Percentiles rank a stretch among this genome's conserved stretches.
phyloP scores from a whole-genome alignment of 306 rosid genomes.

The Morella rubra region DNA sequence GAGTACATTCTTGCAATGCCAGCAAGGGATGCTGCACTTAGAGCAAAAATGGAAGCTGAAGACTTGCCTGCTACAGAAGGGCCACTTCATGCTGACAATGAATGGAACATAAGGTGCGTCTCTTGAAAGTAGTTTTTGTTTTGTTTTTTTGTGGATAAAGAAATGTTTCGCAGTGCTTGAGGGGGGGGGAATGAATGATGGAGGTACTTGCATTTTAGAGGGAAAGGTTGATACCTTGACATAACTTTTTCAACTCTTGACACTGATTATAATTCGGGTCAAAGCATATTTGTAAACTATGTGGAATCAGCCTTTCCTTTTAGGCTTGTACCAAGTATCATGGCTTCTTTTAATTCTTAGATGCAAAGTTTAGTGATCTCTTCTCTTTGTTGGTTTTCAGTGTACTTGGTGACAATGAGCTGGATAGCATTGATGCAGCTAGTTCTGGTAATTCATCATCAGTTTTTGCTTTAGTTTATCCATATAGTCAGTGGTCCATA shows the following conservation, averaged over 20 bases:
- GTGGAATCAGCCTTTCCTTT: neutral
- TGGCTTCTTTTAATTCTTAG: slow-evolving; percentile 11
- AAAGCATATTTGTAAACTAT: neutral
- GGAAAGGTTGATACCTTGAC: neutral
- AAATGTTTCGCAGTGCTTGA: neutral
- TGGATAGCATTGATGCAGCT: slow-evolving; percentile 33
- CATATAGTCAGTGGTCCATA: neutral
- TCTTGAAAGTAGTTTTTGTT: slow-evolving; percentile 4
- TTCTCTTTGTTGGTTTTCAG: slow-evolving; percentile 47
- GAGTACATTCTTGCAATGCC: slow-evolving; percentile 74
- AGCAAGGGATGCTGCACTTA: slow-evolving; percentile 85
- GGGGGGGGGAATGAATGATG: neutral
- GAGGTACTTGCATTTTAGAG: neutral
- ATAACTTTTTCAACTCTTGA: neutral
- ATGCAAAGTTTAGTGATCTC: slow-evolving; percentile 13
- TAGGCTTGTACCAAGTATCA: neutral
- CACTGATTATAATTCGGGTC: neutral
- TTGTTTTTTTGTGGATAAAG: neutral
- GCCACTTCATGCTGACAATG: slow-evolving; percentile 83
- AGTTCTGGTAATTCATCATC: slow-evolving; percentile 54
- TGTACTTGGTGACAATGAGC: slow-evolving; percentile 60
- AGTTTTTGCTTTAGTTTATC: slow-evolving; percentile 12
- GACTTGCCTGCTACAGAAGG: slow-evolving; percentile 47
- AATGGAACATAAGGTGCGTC: slow-evolving; percentile 91
- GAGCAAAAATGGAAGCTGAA: slow-evolving; percentile 78